These are phyloP conservation scores for Tylopilus intermedius DNA, from an alignment of 768 basidiomycete genomes.

Conservation along the genomic window DNA sequence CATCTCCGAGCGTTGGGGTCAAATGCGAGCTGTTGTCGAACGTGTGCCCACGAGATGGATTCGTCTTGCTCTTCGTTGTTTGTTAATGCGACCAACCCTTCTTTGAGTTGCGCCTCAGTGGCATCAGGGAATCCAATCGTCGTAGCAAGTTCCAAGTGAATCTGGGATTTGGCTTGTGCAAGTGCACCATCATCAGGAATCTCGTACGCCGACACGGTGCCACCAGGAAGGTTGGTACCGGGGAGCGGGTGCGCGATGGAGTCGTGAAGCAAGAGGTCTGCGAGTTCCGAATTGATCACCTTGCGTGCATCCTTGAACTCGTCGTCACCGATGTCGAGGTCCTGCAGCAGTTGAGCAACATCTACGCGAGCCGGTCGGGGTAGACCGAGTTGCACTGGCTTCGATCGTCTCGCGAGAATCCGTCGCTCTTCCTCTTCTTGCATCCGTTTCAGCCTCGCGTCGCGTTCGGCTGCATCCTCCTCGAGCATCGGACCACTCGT, in stretches of 20 bases:
- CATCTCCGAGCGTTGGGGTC: constrained; percentile 54
- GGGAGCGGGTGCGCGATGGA: constrained; percentile 83
- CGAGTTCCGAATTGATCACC: constrained; percentile 75
- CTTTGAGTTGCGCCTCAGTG: constrained; percentile 69
- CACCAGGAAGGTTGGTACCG: constrained; percentile 75
- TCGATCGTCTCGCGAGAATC: constrained; percentile 76
- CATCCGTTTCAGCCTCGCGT: constrained; percentile 61
- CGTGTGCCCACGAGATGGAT: constrained; percentile 63
- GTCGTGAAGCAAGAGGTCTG: constrained; percentile 78
- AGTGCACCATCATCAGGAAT: constrained; percentile 77
- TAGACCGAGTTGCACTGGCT: constrained; percentile 73
- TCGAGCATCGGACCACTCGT: constrained; percentile 32
- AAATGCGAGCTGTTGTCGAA: constrained; percentile 60
- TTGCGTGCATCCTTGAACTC: constrained; percentile 48
- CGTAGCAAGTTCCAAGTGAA: constrained; percentile 77
- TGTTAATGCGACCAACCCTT: constrained; percentile 63
- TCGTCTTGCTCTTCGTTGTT: constrained; percentile 60
- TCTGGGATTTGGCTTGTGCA: constrained; percentile 57
- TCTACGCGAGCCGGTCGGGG: constrained; percentile 87
- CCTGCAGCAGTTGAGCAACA: constrained; percentile 53
- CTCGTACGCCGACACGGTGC: constrained; percentile 61
- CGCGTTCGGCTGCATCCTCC: constrained; percentile 92
- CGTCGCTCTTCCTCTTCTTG: constrained; percentile 75
- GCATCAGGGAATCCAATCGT: constrained; percentile 84
- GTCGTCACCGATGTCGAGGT: constrained; percentile 51